Base-by-base conservation (phyloP, 208 protist species). In the Lotmaria passim region DNA sequence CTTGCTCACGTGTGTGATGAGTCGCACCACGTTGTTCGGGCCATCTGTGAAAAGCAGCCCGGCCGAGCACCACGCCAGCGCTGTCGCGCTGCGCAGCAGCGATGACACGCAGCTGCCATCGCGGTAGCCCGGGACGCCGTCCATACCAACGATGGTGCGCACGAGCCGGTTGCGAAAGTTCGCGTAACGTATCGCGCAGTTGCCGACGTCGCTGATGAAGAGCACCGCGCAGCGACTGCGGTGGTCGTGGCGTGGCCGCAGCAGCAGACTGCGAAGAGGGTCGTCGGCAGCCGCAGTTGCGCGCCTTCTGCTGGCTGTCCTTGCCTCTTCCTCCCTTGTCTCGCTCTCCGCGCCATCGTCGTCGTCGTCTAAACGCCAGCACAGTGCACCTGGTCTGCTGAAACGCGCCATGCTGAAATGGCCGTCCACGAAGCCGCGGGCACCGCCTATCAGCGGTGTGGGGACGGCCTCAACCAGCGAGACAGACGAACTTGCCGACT, bases 181-280 rank as follows among this genome's bases (percentile, higher is more conserved):
- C 3, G 83, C 85, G 48, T 87, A 84, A 21, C 89, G 83, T 47
- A 94, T 90, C 0, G 83, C 80, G 53, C 83, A 83, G 62, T 94
- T 94, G 48, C 89, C 86, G 4, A 55, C 75, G 71, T 94, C 89
- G 73, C 86, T 94, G 56, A 94, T 86, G 77, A 94, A 94, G 47
- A 94, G 79, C 30, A 93, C 72, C 3, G 50, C 39, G 56, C 75
- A 86, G 31, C 28, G 12, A 46, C 41, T 46, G 10, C 39, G 53
- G 24, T 33, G 50, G 15, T 36, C n/a, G n/a, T n/a, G n/a, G n/a
- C n/a, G n/a, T n/a, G n/a, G n/a, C n/a, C n/a, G n/a, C n/a, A n/a
- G n/a, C n/a, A n/a, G 33, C 47, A 69, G 12, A 31, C 44, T 0
- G 6, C 36, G 34, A 21, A 69, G 21, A 12, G 58, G 68, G 62